A percentile compares a stretch with the other conserved stretches of the same genome.
Evolutionary conservation across 441 rosid species (phyloP).

Genomic region (Erysimum pusillum): DNA sequence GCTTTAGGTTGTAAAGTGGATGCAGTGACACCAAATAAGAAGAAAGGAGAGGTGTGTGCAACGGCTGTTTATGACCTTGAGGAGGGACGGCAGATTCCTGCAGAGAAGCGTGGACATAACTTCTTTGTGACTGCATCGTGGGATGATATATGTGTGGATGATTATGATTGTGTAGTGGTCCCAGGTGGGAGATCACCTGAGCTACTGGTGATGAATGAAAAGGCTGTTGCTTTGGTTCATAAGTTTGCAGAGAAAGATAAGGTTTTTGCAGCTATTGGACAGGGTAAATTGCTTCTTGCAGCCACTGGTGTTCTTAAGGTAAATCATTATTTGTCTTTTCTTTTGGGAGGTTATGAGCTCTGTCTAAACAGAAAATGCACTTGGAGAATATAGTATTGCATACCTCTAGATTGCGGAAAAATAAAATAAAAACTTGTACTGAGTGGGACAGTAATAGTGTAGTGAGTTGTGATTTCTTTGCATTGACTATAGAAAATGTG

Average conservation of each 20-base stretch:
- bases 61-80: slow-evolving; percentile 53
- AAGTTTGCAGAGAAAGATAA: slow-evolving; percentile 54
- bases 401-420: background rate
- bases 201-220: slow-evolving; percentile 54
- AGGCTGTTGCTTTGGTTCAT: slow-evolving; percentile 53
- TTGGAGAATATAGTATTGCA: background rate
- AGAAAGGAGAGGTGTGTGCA: slow-evolving; percentile 56
- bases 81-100: slow-evolving; percentile 53
- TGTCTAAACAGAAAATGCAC: background rate
- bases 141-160: slow-evolving; percentile 51
- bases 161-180: slow-evolving; percentile 57
- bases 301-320: slow-evolving; percentile 62
- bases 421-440: background rate
- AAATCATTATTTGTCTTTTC: background rate
- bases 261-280: slow-evolving; percentile 58
- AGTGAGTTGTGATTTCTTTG: background rate
- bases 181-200: slow-evolving; percentile 65
- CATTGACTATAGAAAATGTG: slow-evolving; percentile 1
- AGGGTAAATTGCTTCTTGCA: slow-evolving; percentile 61
- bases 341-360: background rate
- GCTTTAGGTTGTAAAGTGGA: slow-evolving; percentile 61
- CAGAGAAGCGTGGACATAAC: slow-evolving; percentile 62
- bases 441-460: too few species aligned
- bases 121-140: slow-evolving; percentile 52
- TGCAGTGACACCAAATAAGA: slow-evolving; percentile 59